Conservation (phyloP, 495 filamentous ascomycete genomes). For the Hypoxylon perforatum region DNA sequence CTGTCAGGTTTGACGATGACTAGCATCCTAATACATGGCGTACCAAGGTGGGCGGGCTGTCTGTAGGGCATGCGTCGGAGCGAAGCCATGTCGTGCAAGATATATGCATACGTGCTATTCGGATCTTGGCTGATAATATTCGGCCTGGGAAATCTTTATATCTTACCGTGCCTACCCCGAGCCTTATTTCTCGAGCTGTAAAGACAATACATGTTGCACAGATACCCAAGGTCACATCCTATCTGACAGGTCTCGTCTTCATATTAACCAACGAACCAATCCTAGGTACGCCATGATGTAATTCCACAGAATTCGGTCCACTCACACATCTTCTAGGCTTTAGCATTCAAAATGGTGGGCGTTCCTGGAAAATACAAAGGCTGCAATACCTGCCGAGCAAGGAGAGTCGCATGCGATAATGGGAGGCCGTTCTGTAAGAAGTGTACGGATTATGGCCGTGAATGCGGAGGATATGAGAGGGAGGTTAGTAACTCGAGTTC, state of each 20-base stretch:
- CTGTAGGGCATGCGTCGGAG: slow-evolving; percentile 19
- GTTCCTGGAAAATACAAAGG: slow-evolving; percentile 62
- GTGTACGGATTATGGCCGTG: slow-evolving; percentile 70
- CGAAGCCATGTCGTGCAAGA: slow-evolving; percentile 17
- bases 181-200: slow-evolving; percentile 8
- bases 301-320: not conserved
- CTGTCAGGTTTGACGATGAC: not conserved
- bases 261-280: slow-evolving; percentile 1
- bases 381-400: slow-evolving; percentile 57
- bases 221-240: slow-evolving; percentile 18
- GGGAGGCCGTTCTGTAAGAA: slow-evolving; percentile 70
- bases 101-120: slow-evolving; percentile 9
- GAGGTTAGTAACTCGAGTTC: slow-evolving; percentile 44
- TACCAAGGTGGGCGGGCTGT: slow-evolving; percentile 3
- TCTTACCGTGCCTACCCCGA: slow-evolving; percentile 15
- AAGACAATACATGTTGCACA: slow-evolving; percentile 12
- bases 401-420: slow-evolving; percentile 68
- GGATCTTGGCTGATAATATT: not conserved
- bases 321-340: slow-evolving; percentile 27
- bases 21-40: slow-evolving; percentile 17
- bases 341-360: slow-evolving; percentile 53
- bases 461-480: slow-evolving; percentile 71
- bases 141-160: slow-evolving; percentile 29
- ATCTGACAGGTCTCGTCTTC: slow-evolving; percentile 29
- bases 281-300: slow-evolving; percentile 11